Evolutionary conservation across 2,329 filamentous ascomycete species (phyloP).

Genomic region (Phaeosphaeria sp.): DNA sequence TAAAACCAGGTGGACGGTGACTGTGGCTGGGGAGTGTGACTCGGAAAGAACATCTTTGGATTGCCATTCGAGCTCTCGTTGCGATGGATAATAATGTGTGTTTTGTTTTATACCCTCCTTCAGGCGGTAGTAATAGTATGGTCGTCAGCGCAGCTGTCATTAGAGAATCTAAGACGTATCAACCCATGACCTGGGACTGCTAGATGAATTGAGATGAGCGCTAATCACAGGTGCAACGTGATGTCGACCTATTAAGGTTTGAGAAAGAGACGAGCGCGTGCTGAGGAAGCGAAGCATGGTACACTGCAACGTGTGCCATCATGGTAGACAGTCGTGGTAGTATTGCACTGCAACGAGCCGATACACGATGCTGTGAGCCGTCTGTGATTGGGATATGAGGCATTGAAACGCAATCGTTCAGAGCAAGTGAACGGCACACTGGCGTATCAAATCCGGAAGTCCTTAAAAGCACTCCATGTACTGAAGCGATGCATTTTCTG

Average conservation of each 20-base stretch:
- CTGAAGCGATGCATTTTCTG: neutral
- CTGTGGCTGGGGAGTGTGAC: neutral
- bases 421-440: neutral
- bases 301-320: neutral
- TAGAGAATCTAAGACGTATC: neutral
- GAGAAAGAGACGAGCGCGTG: neutral
- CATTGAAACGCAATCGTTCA: neutral
- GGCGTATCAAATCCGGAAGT: neutral
- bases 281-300: neutral
- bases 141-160: neutral
- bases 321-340: neutral
- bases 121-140: neutral
- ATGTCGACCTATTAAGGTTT: neutral
- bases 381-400: neutral
- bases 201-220: neutral
- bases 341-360: neutral
- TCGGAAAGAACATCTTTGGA: too few species aligned
- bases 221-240: neutral
- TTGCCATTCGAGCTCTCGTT: neutral
- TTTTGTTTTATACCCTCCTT: neutral
- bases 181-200: neutral
- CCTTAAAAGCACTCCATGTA: neutral
- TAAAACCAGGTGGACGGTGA: too few species aligned
- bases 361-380: constrained; percentile 1
- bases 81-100: neutral